A percentile compares a stretch with the other conserved stretches of the same genome.
Conservation (phyloP, 1,284 basidiomycete genomes). For the Ustilago trichophora region DNA sequence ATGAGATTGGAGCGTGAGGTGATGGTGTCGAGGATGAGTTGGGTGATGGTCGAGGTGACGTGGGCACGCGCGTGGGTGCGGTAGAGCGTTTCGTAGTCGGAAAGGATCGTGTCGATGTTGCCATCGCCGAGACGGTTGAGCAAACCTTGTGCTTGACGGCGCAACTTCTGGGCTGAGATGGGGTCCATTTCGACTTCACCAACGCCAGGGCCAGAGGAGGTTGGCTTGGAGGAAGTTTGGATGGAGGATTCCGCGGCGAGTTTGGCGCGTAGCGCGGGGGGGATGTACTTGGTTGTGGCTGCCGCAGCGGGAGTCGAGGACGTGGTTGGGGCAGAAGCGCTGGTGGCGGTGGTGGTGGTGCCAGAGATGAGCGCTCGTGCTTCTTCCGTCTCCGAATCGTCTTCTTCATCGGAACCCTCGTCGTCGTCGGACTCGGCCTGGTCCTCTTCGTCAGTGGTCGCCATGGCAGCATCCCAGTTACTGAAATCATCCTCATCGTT, state of each 20-base stretch:
- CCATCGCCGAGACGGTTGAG: slow-evolving; percentile 88
- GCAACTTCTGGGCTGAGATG: slow-evolving; percentile 73
- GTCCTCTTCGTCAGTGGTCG: slow-evolving; percentile 43
- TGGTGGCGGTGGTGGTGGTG: background rate
- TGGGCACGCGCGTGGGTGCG: slow-evolving; percentile 81
- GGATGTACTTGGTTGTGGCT: slow-evolving; percentile 69
- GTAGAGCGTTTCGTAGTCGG: slow-evolving; percentile 81
- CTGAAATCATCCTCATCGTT: slow-evolving; percentile 45
- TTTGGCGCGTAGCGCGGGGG: slow-evolving; percentile 69
- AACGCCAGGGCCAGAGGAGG: no score
- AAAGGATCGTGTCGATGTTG: slow-evolving; percentile 83
- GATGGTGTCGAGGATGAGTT: slow-evolving; percentile 82
- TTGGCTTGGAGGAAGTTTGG: background rate
- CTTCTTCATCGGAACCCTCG: no score
- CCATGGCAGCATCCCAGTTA: slow-evolving; percentile 51
- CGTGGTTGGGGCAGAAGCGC: background rate
- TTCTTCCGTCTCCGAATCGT: slow-evolving; percentile 36
- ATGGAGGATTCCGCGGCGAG: slow-evolving; percentile 52
- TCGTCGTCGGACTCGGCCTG: slow-evolving; percentile 13
- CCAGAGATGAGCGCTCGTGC: slow-evolving; percentile 23
- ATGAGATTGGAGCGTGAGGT: slow-evolving; percentile 82
- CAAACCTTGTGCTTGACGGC: slow-evolving; percentile 82
- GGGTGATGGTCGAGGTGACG: slow-evolving; percentile 82
- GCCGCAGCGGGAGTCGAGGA: slow-evolving; percentile 17
- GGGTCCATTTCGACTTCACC: slow-evolving; percentile 49